Percentiles rank a stretch among this genome's conserved stretches.
These are phyloP conservation scores for Monilinia laxa DNA, from an alignment of 2,329 filamentous ascomycete species.

Conservation along the genomic window DNA sequence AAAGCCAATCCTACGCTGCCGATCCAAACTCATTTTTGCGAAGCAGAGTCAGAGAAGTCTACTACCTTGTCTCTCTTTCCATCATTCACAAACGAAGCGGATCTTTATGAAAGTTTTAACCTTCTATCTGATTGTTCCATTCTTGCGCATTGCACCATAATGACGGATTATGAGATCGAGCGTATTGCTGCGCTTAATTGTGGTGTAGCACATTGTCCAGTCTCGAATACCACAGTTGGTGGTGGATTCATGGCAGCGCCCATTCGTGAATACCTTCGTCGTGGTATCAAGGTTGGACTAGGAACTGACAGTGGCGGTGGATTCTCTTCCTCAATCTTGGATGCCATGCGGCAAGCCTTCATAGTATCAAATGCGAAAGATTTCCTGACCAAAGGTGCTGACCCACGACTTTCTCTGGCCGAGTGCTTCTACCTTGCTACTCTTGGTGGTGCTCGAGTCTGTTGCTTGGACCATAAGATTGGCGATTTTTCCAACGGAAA, in stretches of 20 bases:
- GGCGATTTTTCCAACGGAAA: conserved; percentile 81
- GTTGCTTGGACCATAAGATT: conserved; percentile 61
- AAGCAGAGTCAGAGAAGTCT: conserved; percentile 59
- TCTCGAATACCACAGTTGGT: conserved; percentile 62
- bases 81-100: conserved; percentile 54
- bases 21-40: conserved; percentile 68
- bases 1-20: conserved; percentile 49
- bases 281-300: conserved; percentile 63
- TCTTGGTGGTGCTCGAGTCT: conserved; percentile 49
- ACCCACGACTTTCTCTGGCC: conserved; percentile 26
- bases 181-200: conserved; percentile 50
- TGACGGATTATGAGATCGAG: conserved; percentile 55
- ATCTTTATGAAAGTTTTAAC: conserved; percentile 57
- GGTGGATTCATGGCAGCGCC: conserved; percentile 63
- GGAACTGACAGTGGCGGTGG: conserved; percentile 66
- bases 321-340: conserved; percentile 59
- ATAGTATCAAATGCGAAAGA: conserved; percentile 52
- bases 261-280: conserved; percentile 55
- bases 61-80: conserved; percentile 58
- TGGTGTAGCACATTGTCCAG: conserved; percentile 63
- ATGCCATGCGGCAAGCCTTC: conserved; percentile 56
- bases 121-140: conserved; percentile 57
- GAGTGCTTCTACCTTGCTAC: conserved; percentile 51
- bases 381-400: conserved; percentile 43
- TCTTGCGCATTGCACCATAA: conserved; percentile 65